These are phyloP conservation scores for Nitzschia inconspicua DNA, from an alignment of 108 stramenopile species.

Conservation along the genomic window DNA sequence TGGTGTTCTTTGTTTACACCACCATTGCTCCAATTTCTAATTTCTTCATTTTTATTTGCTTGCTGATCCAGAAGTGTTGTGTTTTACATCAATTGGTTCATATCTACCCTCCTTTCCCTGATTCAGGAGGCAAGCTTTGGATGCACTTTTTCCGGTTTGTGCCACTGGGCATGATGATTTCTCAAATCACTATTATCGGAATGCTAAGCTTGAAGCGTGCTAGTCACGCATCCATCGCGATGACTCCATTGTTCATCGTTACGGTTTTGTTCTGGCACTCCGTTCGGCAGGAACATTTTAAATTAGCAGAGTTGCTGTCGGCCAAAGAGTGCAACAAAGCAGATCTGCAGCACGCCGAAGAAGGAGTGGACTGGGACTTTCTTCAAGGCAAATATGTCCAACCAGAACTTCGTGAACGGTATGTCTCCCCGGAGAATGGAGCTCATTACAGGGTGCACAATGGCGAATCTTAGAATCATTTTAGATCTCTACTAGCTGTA, in stretches of 20 bases:
- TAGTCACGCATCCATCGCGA: conserved; percentile 28
- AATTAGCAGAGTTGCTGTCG: conserved; percentile 41
- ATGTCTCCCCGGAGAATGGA: conserved; percentile 45
- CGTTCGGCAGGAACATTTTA: conserved; percentile 55
- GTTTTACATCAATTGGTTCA: conserved; percentile 66
- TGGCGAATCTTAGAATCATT: no score
- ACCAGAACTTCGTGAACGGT: conserved; percentile 49
- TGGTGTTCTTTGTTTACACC: conserved; percentile 62
- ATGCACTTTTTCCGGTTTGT: conserved; percentile 40
- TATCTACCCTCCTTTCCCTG: conserved; percentile 59
- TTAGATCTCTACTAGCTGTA: no score
- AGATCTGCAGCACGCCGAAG: conserved; percentile 26
- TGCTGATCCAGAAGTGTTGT: conserved; percentile 38
- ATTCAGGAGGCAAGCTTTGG: conserved; percentile 70
- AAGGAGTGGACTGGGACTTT: conserved; percentile 23
- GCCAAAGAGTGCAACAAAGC: conserved; percentile 22
- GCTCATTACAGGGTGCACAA: no score
- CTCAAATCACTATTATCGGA: conserved; percentile 51
- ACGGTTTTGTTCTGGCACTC: conserved; percentile 59
- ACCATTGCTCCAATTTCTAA: conserved; percentile 59
- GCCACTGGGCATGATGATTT: conserved; percentile 47
- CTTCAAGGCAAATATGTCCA: conserved; percentile 44
- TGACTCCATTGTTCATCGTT: conserved; percentile 41
- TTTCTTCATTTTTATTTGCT: conserved; percentile 49
- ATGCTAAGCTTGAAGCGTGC: conserved; percentile 40